These are phyloP conservation scores for Vigna radiata DNA, from an alignment of 306 rosid species.

Conservation along the genomic window DNA sequence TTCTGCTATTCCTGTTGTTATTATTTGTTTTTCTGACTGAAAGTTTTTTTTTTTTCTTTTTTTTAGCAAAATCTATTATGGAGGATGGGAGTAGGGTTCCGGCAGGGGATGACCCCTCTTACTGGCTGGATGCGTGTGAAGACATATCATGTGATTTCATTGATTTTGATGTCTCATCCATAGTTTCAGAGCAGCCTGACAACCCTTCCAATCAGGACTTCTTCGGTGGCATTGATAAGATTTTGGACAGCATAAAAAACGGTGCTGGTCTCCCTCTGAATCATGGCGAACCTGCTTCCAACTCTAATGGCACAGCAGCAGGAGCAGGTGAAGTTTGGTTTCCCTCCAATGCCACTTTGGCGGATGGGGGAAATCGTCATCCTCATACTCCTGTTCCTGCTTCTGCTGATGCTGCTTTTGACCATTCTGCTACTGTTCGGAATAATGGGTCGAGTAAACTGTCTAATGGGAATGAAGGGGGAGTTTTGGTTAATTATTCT, in stretches of 20 bases:
- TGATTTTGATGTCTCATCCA: constrained; percentile 60
- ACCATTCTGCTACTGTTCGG: constrained; percentile 33
- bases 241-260: constrained; percentile 81
- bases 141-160: constrained; percentile 83
- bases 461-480: constrained; percentile 50
- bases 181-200: constrained; percentile 50
- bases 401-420: constrained; percentile 38
- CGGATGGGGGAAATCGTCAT: constrained; percentile 35
- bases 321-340: constrained; percentile 10
- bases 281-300: constrained; percentile 21
- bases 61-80: constrained; percentile 44
- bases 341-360: constrained; percentile 25
- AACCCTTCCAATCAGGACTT: constrained; percentile 72
- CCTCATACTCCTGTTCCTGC: constrained; percentile 20
- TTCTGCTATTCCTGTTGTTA: background rate
- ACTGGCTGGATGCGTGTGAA: constrained; percentile 96
- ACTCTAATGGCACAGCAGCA: constrained; percentile 42
- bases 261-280: constrained; percentile 67
- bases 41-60: background rate
- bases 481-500: constrained; percentile 7
- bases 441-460: constrained; percentile 31
- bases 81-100: constrained; percentile 61
- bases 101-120: constrained; percentile 55
- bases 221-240: constrained; percentile 90
- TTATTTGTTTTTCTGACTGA: background rate